Evolutionary conservation across 2,329 filamentous ascomycete genomes (phyloP).

Genomic region (Rutstroemia sp.): DNA sequence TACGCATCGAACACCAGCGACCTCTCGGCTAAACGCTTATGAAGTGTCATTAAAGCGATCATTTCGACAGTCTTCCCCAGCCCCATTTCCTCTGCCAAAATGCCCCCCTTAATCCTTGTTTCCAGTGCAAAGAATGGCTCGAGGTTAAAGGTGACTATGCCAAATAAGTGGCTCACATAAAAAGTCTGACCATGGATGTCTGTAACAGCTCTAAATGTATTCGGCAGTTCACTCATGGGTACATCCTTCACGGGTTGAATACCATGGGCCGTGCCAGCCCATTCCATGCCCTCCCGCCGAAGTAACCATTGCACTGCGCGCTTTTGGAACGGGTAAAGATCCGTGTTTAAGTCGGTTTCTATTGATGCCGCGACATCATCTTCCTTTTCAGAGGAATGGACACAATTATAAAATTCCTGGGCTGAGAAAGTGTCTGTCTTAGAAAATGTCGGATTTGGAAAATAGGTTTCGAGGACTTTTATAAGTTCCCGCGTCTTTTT

Average conservation of each 20-base stretch:
- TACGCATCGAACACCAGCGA: constrained; percentile 31
- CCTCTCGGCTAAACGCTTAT: constrained; percentile 36
- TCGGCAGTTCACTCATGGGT: constrained; percentile 11
- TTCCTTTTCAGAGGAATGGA: constrained; percentile 49
- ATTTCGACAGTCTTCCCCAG: constrained; percentile 75
- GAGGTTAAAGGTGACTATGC: constrained; percentile 46
- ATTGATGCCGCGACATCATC: constrained; percentile 35
- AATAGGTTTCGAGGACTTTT: constrained; percentile 25
- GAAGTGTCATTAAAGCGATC: constrained; percentile 60
- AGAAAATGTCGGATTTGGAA: constrained; percentile 19
- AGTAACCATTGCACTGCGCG: constrained; percentile 65
- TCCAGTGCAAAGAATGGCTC: constrained; percentile 37
- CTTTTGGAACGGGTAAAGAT: constrained; percentile 65
- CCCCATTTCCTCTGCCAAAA: constrained; percentile 74
- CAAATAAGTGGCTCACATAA: constrained; percentile 57
- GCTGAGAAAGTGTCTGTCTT: constrained; percentile 34
- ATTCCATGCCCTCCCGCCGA: constrained; percentile 53
- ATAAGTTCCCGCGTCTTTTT: constrained; percentile 15
- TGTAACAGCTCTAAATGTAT: constrained; percentile 36
- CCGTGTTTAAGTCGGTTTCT: constrained; percentile 38
- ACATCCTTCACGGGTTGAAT: neutral
- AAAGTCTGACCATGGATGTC: constrained; percentile 42
- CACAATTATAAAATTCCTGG: constrained; percentile 62
- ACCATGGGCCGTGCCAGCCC: constrained; percentile 24
- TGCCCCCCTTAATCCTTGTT: constrained; percentile 37